These are phyloP conservation scores for Cladosporium sp. DNA, from an alignment of 2,329 filamentous ascomycete genomes.

Conservation along the genomic window DNA sequence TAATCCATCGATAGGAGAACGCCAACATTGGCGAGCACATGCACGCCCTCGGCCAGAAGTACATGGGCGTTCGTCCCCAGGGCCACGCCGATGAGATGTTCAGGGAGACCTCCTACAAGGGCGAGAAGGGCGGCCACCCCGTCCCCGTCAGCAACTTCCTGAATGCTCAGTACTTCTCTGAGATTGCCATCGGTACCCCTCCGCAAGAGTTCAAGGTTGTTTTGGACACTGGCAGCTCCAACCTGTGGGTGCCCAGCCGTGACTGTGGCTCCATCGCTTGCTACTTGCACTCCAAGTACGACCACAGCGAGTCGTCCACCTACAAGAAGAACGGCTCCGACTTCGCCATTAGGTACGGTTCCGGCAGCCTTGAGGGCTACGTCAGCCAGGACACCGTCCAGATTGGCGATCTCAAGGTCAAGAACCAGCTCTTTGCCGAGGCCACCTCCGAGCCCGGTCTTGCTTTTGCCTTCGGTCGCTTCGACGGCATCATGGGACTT, in stretches of 20 bases:
- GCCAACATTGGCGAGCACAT: conserved; percentile 78
- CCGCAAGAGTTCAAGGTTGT: conserved; percentile 97
- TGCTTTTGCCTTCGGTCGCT: conserved; percentile 94
- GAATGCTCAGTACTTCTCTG: conserved; percentile 99
- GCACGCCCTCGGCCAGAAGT: conserved; percentile 86
- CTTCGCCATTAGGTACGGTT: conserved; percentile 94
- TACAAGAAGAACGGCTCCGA: conserved; percentile 91
- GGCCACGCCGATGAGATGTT: conserved; percentile 72
- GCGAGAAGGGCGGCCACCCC: conserved; percentile 62
- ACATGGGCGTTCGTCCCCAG: conserved; percentile 76
- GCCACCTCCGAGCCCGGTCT: conserved; percentile 92
- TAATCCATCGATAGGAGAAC: conserved; percentile 53
- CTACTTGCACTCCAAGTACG: conserved; percentile 96
- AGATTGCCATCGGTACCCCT: conserved; percentile 87
- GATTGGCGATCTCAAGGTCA: conserved; percentile 85
- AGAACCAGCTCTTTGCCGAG: conserved; percentile 92
- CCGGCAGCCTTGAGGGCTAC: conserved; percentile 87
- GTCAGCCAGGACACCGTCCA: conserved; percentile 81
- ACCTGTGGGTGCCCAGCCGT: conserved; percentile 93
- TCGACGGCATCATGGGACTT: conserved; percentile 93
- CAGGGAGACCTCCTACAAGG: conserved; percentile 64
- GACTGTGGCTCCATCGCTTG: conserved; percentile 94
- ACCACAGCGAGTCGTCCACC: conserved; percentile 80
- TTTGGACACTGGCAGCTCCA: conserved; percentile 96
- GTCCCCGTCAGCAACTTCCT: conserved; percentile 95